phyloP scores from a whole-genome alignment of 176 grass and related monocot species.

The Puya raimondii region DNA sequence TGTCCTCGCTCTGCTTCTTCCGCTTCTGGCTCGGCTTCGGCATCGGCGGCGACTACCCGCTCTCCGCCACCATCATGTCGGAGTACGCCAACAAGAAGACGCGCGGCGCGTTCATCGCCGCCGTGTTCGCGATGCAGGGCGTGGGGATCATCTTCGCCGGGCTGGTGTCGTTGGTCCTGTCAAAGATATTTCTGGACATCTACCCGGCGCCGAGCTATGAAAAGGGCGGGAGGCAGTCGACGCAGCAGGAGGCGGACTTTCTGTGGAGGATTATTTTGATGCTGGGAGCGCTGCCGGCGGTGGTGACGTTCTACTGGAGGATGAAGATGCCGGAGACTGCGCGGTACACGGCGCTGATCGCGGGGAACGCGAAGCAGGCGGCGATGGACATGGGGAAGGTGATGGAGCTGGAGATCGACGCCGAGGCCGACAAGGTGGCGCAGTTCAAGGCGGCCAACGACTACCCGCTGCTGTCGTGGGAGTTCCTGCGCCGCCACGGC shows the following conservation, averaged over 20 bases:
- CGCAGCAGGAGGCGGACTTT: constrained; percentile 37
- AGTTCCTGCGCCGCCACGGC: constrained; percentile 8
- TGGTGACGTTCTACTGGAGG: constrained; percentile 68
- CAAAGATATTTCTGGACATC: constrained; percentile 23
- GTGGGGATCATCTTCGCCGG: constrained; percentile 54
- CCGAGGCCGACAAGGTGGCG: background rate
- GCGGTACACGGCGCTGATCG: constrained; percentile 62
- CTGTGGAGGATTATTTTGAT: constrained; percentile 60
- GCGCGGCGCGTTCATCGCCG: constrained; percentile 34
- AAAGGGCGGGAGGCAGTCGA: constrained; percentile 28
- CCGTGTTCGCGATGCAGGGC: constrained; percentile 45
- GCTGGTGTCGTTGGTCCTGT: constrained; percentile 45
- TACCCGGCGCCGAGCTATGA: constrained; percentile 37
- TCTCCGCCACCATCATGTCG: constrained; percentile 89
- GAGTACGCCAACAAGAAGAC: constrained; percentile 89
- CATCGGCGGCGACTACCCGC: constrained; percentile 82
- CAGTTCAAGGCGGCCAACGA: background rate
- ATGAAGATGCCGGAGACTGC: constrained; percentile 81
- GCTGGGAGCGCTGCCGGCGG: constrained; percentile 48
- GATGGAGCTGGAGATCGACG: constrained; percentile 36
- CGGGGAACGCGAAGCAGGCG: constrained; percentile 50
- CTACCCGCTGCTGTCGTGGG: constrained; percentile 11
- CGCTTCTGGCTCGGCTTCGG: constrained; percentile 93
- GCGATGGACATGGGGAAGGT: constrained; percentile 65
- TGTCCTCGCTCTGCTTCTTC: constrained; percentile 84